phyloP scores from a whole-genome alignment of 2,329 filamentous ascomycete species.

The Pezicula neosporulosa region DNA sequence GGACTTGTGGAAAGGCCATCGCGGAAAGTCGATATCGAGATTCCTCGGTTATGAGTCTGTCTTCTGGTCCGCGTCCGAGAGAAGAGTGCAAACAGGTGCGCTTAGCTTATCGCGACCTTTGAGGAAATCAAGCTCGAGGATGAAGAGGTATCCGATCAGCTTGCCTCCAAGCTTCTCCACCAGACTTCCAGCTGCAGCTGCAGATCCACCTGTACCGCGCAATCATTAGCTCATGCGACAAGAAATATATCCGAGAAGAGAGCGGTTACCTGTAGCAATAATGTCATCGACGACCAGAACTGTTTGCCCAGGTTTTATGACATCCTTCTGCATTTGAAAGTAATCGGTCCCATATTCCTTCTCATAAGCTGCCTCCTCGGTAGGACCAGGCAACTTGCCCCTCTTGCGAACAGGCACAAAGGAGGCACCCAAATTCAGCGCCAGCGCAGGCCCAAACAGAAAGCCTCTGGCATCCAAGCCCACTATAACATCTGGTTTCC shows the following conservation, averaged over 20 bases:
- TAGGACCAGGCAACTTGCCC: constrained; percentile 91
- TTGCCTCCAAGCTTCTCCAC: constrained; percentile 81
- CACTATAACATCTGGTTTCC: constrained; percentile 83
- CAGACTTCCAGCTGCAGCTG: constrained; percentile 80
- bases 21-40: neutral
- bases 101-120: constrained; percentile 88
- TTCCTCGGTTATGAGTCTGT: neutral
- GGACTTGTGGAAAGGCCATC: neutral
- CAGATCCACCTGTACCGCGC: constrained; percentile 71
- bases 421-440: constrained; percentile 73
- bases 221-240: constrained; percentile 4
- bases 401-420: constrained; percentile 94
- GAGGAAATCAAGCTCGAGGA: constrained; percentile 91
- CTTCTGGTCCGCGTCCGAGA: constrained; percentile 56
- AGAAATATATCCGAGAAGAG: neutral
- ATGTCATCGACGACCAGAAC: constrained; percentile 96
- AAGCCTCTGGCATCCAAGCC: constrained; percentile 94
- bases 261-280: constrained; percentile 85
- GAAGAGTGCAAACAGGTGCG: constrained; percentile 77
- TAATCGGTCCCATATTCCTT: constrained; percentile 96
- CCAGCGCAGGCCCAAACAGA: constrained; percentile 87
- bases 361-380: constrained; percentile 78
- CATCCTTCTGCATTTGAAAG: constrained; percentile 92
- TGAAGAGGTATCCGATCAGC: constrained; percentile 89
- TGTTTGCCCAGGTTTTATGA: constrained; percentile 80